Base-by-base conservation (phyloP, 75 land plant genomes). In the Selaginella tamariscina region DNA sequence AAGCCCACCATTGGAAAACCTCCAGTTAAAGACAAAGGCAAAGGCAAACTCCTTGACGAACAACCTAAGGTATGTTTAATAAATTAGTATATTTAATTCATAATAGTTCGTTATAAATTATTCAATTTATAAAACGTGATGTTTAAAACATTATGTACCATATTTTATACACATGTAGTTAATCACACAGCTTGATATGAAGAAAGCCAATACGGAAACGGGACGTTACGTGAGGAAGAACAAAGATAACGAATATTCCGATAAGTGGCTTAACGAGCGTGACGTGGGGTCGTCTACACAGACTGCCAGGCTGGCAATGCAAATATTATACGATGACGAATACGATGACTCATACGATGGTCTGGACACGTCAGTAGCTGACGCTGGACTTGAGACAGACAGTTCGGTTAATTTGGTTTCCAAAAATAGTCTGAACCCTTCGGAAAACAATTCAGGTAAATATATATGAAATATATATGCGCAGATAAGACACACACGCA, bases 321-420 rank as follows among this genome's bases (percentile, higher is more conserved):
- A 90, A 69, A 77, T 75, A 72, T 64, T 56, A 18, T 74, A 74
- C 54, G 99, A 95, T 44, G 99, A 95, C 70, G 99, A 95, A 73
- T 95, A 95, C 77, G 99, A 95, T 77, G 99, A 95, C 64, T 91
- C 99, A 29, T 91, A 88, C 78, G 99, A 95, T 74, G 97, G 91
- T 30, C 72, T 95, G 88, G 91, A 88, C 32, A 64, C 79, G 20
- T 75, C 75, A 39, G 55, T 81, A 55, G 83, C 66, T 21, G 93
- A 85, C 65, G 72, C 80, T 20, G 84, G 82, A 20, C 56, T 69
- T 22, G 99, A 81, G 32, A 74, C 74, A 32, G 92, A 95, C 62
- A 73, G 62, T 20, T 32, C 82, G 39, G 74, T 60, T 32, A 82
- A 81, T 57, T 64, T 29, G 13, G 44, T 66, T 8, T 56, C 24